Percentiles rank a stretch among this genome's conserved stretches.
phyloP scores from a whole-genome alignment of 768 basidiomycete species.

The Gyrodon lividus region DNA sequence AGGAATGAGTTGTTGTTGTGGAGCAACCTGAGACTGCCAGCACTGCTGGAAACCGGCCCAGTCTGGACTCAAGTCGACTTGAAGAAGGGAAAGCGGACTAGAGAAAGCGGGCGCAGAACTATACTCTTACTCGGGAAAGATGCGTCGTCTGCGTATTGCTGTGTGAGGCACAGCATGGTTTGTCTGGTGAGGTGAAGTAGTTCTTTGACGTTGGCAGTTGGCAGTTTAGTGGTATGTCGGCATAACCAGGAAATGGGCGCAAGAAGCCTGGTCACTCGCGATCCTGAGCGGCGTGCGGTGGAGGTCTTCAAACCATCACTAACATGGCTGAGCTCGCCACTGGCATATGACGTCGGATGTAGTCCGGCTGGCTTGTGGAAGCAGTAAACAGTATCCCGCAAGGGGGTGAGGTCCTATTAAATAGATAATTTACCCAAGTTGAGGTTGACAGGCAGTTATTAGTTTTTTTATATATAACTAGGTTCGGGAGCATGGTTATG shows the following conservation, averaged over 20 bases:
- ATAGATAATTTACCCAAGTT: constrained; percentile 5
- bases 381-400: too few species aligned
- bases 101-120: not conserved
- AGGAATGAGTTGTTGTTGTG: not conserved
- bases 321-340: too few species aligned
- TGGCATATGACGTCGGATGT: not conserved
- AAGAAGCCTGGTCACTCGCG: too few species aligned
- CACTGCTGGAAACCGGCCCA: not conserved
- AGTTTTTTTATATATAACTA: not conserved
- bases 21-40: not conserved
- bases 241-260: too few species aligned
- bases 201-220: not conserved
- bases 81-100: too few species aligned
- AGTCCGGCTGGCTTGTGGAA: not conserved
- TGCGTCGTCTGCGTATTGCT: too few species aligned
- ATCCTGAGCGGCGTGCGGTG: too few species aligned
- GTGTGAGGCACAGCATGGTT: too few species aligned
- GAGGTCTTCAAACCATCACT: too few species aligned
- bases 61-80: not conserved
- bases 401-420: not conserved
- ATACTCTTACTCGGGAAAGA: not conserved
- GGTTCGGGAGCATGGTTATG: not conserved
- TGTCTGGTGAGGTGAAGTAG: not conserved
- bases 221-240: too few species aligned
- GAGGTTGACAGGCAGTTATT: not conserved